These are phyloP conservation scores for Quercus variabilis DNA, from an alignment of 306 rosid species.

Conservation along the genomic window DNA sequence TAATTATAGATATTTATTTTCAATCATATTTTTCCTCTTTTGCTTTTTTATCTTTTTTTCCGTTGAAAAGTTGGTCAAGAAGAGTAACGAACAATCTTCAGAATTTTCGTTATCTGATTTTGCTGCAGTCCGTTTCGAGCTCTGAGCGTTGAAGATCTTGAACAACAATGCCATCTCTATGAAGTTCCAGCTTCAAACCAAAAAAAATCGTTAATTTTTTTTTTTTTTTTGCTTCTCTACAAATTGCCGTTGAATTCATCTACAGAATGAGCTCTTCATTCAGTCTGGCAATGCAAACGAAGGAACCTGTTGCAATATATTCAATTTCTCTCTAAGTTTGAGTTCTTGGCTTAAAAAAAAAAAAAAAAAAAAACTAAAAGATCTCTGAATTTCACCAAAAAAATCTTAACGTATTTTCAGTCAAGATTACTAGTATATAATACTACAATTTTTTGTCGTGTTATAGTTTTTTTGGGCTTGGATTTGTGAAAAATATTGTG, in stretches of 20 bases:
- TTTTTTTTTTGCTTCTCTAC: too few species aligned
- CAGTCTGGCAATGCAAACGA: not conserved
- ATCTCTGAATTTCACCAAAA: not conserved
- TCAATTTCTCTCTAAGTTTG: not conserved
- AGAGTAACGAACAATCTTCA: constrained; percentile 26
- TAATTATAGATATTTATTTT: not conserved
- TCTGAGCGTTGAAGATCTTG: constrained; percentile 45
- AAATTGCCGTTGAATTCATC: not conserved
- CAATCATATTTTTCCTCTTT: not conserved
- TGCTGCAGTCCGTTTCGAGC: not conserved
- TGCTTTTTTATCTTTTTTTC: not conserved
- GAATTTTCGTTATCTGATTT: constrained; percentile 24
- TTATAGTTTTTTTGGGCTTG: not conserved
- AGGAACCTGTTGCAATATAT: not conserved
- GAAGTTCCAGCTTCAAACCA: constrained; percentile 24
- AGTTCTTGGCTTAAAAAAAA: not conserved
- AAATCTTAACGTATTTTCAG: not conserved
- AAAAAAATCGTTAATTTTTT: not conserved
- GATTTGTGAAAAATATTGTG: too few species aligned
- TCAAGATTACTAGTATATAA: too few species aligned
- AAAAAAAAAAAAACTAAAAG: not conserved
- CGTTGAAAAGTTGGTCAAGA: constrained; percentile 45
- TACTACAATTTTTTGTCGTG: not conserved
- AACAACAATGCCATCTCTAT: constrained; percentile 20
- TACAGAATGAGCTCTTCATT: not conserved